Evolutionary conservation across 2,329 filamentous ascomycete species (phyloP).

Genomic region (Xylariaceae sp.): DNA sequence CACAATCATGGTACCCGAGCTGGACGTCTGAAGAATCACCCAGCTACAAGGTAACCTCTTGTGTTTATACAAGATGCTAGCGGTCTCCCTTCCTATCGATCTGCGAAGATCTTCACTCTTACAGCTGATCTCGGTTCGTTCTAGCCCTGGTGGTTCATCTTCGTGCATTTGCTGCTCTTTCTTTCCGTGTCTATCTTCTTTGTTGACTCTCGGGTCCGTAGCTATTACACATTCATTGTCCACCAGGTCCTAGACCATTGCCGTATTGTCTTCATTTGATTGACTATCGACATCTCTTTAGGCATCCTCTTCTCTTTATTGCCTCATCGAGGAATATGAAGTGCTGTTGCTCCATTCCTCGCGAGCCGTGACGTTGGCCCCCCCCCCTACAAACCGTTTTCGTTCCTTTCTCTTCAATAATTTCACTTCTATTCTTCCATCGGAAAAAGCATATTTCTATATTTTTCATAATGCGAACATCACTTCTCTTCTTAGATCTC

Average conservation of each 20-base stretch:
- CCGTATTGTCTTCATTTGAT: slow-evolving; percentile 31
- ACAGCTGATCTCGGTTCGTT: slow-evolving; percentile 1
- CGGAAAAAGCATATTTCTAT: slow-evolving; percentile 7
- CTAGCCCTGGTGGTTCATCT: slow-evolving; percentile 9
- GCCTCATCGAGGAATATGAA: slow-evolving; percentile 37
- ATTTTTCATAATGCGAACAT: slow-evolving; percentile 37
- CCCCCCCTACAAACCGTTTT: slow-evolving; percentile 23
- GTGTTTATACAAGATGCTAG: slow-evolving; percentile 38
- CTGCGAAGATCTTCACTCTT: slow-evolving; percentile 29
- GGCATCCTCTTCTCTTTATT: slow-evolving; percentile 35
- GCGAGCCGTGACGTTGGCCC: slow-evolving; percentile 23
- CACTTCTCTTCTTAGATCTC: slow-evolving; percentile 39
- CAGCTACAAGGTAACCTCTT: neutral
- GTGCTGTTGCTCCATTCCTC: slow-evolving; percentile 26
- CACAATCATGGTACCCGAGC: slow-evolving; percentile 24
- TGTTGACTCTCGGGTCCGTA: slow-evolving; percentile 18
- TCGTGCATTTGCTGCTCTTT: slow-evolving; percentile 24
- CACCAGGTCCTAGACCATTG: slow-evolving; percentile 18
- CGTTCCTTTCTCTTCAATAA: slow-evolving; percentile 25
- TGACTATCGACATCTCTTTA: slow-evolving; percentile 28
- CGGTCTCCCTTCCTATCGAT: slow-evolving; percentile 22
- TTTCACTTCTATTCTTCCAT: slow-evolving; percentile 23
- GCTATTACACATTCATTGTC: slow-evolving; percentile 31
- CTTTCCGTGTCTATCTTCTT: slow-evolving; percentile 21
- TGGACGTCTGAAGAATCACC: slow-evolving; percentile 16